phyloP scores from a whole-genome alignment of 2,329 filamentous ascomycete species.

The Pyricularia grisea region DNA sequence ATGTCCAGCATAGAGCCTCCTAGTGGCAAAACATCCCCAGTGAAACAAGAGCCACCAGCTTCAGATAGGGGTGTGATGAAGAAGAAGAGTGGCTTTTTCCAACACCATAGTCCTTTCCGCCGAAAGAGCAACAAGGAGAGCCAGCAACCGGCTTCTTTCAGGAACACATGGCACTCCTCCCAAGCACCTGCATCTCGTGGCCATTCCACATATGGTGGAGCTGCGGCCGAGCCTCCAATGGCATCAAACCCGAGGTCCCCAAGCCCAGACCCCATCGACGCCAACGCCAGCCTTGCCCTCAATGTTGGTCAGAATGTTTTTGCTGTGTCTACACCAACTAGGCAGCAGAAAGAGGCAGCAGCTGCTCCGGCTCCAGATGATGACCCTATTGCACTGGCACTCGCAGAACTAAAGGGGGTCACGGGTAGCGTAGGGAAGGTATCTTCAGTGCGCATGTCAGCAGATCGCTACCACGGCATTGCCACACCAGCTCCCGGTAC shows the following conservation, averaged over 20 bases:
- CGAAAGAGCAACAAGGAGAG: constrained; percentile 79
- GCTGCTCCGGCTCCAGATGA: constrained; percentile 45
- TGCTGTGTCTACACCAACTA: constrained; percentile 74
- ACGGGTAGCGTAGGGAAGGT: constrained; percentile 63
- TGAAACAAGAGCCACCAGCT: constrained; percentile 50
- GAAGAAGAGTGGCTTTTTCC: constrained; percentile 81
- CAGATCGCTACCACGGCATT: constrained; percentile 91
- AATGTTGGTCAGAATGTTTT: constrained; percentile 97
- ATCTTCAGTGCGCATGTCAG: constrained; percentile 75
- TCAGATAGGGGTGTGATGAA: constrained; percentile 60
- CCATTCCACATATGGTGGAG: constrained; percentile 10
- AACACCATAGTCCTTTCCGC: constrained; percentile 84
- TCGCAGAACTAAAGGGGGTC: constrained; percentile 86
- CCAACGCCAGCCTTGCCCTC: constrained; percentile 82
- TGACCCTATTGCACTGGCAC: constrained; percentile 84
- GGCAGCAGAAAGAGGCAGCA: constrained; percentile 31
- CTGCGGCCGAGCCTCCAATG: constrained; percentile 20
- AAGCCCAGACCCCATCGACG: constrained; percentile 82
- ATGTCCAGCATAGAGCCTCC: constrained; percentile 76
- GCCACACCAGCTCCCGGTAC: constrained; percentile 62
- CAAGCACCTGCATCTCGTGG: constrained; percentile 15
- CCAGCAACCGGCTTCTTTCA: constrained; percentile 27
- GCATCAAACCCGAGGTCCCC: constrained; percentile 24
- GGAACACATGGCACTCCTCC: constrained; percentile 51
- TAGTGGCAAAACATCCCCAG: constrained; percentile 64